Percentiles rank a stretch among this genome's conserved stretches.
phyloP scores from a whole-genome alignment of 148 eudicot species.

The Persicaria maculosa region DNA sequence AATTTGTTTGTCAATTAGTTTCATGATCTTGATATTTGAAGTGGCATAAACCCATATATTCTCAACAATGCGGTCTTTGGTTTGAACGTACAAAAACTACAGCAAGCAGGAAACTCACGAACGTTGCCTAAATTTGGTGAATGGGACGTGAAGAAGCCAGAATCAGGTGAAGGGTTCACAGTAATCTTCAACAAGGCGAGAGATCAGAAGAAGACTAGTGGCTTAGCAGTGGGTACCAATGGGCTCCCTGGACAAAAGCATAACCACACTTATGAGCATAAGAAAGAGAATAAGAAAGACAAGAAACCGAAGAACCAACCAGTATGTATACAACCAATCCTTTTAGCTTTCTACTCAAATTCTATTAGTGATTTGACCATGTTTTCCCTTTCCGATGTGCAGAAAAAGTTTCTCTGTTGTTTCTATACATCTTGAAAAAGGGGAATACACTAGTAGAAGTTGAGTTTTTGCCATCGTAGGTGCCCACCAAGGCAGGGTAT shows the following conservation, averaged over 20 bases:
- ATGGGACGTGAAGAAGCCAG: conserved; percentile 52
- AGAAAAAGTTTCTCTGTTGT: conserved; percentile 59
- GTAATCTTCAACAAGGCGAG: conserved; percentile 61
- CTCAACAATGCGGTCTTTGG: too few species aligned
- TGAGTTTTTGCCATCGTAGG: neutral
- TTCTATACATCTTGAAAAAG: conserved; percentile 19
- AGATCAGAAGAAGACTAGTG: conserved; percentile 64
- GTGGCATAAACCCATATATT: too few species aligned
- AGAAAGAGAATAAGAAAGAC: neutral
- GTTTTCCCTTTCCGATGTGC: conserved; percentile 15
- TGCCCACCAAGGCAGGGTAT: too few species aligned
- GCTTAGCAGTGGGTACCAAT: conserved; percentile 16
- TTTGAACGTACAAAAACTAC: neutral
- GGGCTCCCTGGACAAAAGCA: neutral
- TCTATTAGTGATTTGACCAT: neutral
- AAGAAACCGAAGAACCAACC: conserved; percentile 16
- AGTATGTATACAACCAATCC: neutral
- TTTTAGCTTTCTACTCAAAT: neutral
- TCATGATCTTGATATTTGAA: too few species aligned
- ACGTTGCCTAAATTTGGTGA: conserved; percentile 55
- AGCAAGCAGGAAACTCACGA: conserved; percentile 14
- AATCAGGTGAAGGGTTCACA: conserved; percentile 40
- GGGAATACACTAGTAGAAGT: neutral
- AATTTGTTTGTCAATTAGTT: too few species aligned
- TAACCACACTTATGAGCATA: neutral